These are phyloP conservation scores for Tolypocladium amazonense DNA, from an alignment of 2,329 filamentous ascomycete genomes.

Conservation along the genomic window DNA sequence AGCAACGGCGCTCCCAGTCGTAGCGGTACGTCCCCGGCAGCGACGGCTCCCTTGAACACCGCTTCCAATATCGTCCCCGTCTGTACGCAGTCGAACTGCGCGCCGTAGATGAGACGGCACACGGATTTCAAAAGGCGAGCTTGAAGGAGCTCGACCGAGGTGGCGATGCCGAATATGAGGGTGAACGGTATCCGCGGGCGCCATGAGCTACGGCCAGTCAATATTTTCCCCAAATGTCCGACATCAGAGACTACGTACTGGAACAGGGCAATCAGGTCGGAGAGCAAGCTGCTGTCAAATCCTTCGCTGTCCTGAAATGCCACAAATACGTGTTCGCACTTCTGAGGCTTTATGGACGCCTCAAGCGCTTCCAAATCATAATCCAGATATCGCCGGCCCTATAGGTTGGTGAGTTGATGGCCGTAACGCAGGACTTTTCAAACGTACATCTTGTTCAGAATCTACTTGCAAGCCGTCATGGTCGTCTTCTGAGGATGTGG, in stretches of 20 bases:
- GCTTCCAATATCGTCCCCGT: slow-evolving; percentile 61
- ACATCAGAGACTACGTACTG: slow-evolving; percentile 33
- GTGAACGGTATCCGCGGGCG: slow-evolving; percentile 66
- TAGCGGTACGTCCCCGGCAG: slow-evolving; percentile 43
- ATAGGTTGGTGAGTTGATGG: not conserved
- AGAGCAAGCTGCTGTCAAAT: slow-evolving; percentile 63
- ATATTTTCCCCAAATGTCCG: not conserved
- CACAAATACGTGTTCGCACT: slow-evolving; percentile 52
- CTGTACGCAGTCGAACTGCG: slow-evolving; percentile 68
- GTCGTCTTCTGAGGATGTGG: slow-evolving; percentile 29
- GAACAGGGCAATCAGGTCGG: slow-evolving; percentile 59
- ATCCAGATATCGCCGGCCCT: slow-evolving; percentile 58
- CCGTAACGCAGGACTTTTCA: not conserved
- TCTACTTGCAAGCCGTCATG: slow-evolving; percentile 42
- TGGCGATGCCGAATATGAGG: slow-evolving; percentile 69
- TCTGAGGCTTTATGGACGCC: slow-evolving; percentile 43
- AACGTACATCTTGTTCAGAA: slow-evolving; percentile 35
- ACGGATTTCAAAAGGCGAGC: slow-evolving; percentile 60
- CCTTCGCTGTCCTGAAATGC: slow-evolving; percentile 75
- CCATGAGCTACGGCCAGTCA: slow-evolving; percentile 45
- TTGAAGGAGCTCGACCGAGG: slow-evolving; percentile 70
- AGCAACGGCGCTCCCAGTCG: slow-evolving; percentile 55
- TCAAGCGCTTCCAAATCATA: slow-evolving; percentile 69
- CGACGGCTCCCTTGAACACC: slow-evolving; percentile 57
- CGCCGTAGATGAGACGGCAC: slow-evolving; percentile 55